phyloP scores from a whole-genome alignment of 257 asterid species.

The Solanum medicagineum region DNA sequence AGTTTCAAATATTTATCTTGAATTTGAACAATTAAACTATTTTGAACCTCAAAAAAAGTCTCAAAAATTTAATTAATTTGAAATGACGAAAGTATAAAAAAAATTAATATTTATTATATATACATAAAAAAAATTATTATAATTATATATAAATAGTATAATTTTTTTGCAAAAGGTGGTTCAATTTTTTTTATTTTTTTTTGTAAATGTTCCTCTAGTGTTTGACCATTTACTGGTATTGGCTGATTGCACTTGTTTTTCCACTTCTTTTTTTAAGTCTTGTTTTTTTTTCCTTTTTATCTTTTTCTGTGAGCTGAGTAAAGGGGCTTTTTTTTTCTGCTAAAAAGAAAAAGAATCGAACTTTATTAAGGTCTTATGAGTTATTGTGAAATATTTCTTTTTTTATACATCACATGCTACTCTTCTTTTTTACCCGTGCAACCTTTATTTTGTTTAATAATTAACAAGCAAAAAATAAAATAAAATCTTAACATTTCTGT shows the following conservation, averaged over 20 bases:
- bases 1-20: no score
- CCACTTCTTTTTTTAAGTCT: not conserved
- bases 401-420: not conserved
- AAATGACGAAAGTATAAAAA: no score
- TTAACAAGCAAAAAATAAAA: not conserved
- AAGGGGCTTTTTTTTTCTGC: not conserved
- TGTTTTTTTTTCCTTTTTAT: not conserved
- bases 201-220: not conserved
- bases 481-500: not conserved
- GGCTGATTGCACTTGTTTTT: not conserved
- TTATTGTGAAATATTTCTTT: not conserved
- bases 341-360: not conserved
- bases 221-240: not conserved
- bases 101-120: no score
- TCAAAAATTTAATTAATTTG: no score
- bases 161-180: no score
- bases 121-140: no score
- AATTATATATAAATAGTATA: no score
- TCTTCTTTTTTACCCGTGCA: not conserved
- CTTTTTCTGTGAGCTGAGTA: not conserved
- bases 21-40: no score
- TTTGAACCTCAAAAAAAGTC: no score
- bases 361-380: not conserved
- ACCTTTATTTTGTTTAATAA: not conserved
- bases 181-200: not conserved